Evolutionary conservation across 129 eudicot genomes (phyloP).

Genomic region (Rutidosis leptorrhynchoides): DNA sequence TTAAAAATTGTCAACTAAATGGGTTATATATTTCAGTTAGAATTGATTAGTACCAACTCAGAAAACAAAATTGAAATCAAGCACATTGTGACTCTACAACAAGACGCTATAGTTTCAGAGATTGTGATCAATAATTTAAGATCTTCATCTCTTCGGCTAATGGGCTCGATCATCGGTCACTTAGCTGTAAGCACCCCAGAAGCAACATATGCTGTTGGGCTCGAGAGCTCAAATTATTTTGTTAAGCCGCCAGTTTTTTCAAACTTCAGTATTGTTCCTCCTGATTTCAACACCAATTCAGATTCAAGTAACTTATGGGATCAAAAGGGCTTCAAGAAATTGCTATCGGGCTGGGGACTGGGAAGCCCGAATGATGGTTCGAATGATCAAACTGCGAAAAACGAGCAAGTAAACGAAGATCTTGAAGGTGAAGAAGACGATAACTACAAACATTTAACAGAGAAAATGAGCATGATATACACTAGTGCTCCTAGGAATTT

Average conservation of each 20-base stretch:
- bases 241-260: constrained; percentile 52
- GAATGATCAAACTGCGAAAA: constrained; percentile 6
- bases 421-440: constrained; percentile 78
- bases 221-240: constrained; percentile 64
- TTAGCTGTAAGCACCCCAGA: constrained; percentile 91
- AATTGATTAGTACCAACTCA: constrained; percentile 41
- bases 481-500: constrained; percentile 34
- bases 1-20: background rate
- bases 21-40: constrained; percentile 11
- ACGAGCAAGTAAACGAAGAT: constrained; percentile 29
- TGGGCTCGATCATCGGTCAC: constrained; percentile 75
- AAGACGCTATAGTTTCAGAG: constrained; percentile 61
- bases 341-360: constrained; percentile 40
- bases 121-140: constrained; percentile 46
- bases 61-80: constrained; percentile 50
- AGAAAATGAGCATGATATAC: constrained; percentile 70
- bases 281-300: constrained; percentile 34
- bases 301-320: constrained; percentile 33
- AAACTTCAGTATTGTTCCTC: constrained; percentile 62
- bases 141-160: constrained; percentile 40
- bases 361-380: constrained; percentile 12
- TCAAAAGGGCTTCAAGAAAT: constrained; percentile 28
- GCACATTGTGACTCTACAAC: constrained; percentile 49
- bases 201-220: constrained; percentile 72
- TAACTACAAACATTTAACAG: constrained; percentile 60